Base-by-base conservation (phyloP, 768 basidiomycete genomes). In the Galerina marginata region DNA sequence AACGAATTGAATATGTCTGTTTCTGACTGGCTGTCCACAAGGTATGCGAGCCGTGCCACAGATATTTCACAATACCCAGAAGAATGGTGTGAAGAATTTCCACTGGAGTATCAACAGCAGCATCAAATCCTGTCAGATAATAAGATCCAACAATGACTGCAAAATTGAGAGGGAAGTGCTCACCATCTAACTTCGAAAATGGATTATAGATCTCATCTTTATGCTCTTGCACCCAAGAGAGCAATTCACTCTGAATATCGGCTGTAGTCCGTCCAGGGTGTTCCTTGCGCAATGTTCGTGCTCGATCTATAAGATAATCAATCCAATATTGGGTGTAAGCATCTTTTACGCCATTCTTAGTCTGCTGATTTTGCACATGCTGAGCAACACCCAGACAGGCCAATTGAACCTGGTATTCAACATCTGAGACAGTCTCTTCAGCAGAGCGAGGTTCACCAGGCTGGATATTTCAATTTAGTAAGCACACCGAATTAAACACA, bases 11-110 rank as follows among this genome's bases (percentile, higher is more conserved):
- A 47, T 75, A 80, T 0, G 65, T 51, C 7, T 62, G 58, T 49
- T 76, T 64, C 29, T 74, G 60, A 3, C 54, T 59, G 3, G 61
- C 47, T 7, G 63, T 72, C 76, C 75, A 77, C 2, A 56, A 12
- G 4, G 69, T 72, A 52, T 76, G 69, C 0, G 71, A 66, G 6
- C 56, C 55, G 59, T 77, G 72, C 81, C 80, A 83, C 0, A 72
- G 37, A 66, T 82, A 82, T 61, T 82, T 82, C 20, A 74, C 70
- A 37, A 77, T 58, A 0, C 81, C 80, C 10, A 82, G 74, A 1
- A 81, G 68, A 29, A 78, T 69, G 0, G 79, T 80, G 59, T 83
- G 81, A 0, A 83, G 72, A 6, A 81, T 67, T 67, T 83, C 80
- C 6, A 79, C 68, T 1, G 80, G 76, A 1, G 75, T 78, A 65